These are phyloP conservation scores for Mortierella sp. DNA, from an alignment of 371 early-diverging fungal species.

Conservation along the genomic window DNA sequence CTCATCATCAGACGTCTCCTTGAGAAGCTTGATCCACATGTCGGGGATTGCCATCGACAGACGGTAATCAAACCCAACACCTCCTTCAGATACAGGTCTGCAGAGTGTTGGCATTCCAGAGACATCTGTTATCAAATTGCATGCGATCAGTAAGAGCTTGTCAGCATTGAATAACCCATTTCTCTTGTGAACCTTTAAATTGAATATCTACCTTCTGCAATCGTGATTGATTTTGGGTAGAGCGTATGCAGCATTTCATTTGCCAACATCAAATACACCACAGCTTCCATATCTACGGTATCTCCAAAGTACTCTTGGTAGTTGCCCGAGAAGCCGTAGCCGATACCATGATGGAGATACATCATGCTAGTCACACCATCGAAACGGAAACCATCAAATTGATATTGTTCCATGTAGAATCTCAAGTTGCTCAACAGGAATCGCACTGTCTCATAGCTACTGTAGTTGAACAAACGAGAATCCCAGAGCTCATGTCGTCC, in stretches of 20 bases:
- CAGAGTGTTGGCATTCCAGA: conserved; percentile 99
- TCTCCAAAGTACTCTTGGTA: conserved; percentile 95
- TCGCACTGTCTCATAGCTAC: conserved; percentile 87
- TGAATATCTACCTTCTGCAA: conserved; percentile 82
- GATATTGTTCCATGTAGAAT: conserved; percentile 91
- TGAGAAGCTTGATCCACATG: conserved; percentile 98
- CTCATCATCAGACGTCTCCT: conserved; percentile 92
- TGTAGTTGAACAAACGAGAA: conserved; percentile 94
- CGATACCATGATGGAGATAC: conserved; percentile 96
- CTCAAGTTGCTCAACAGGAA: conserved; percentile 95
- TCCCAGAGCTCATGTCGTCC: conserved; percentile 97
- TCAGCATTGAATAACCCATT: neutral
- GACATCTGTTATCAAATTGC: conserved; percentile 74
- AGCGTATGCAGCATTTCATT: conserved; percentile 87
- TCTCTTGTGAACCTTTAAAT: neutral
- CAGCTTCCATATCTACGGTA: conserved; percentile 86
- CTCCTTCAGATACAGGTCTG: conserved; percentile 91
- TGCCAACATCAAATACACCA: conserved; percentile 91
- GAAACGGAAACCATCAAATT: conserved; percentile 98
- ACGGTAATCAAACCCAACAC: conserved; percentile 97
- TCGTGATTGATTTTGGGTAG: conserved; percentile 85
- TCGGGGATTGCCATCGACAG: conserved; percentile 98
- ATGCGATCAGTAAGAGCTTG: neutral
- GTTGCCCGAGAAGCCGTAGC: conserved; percentile 91
- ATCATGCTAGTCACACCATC: conserved; percentile 98